A percentile compares a stretch with the other conserved stretches of the same genome.
Conservation (phyloP, 306 rosid genomes). For the Rosa lucieae region DNA sequence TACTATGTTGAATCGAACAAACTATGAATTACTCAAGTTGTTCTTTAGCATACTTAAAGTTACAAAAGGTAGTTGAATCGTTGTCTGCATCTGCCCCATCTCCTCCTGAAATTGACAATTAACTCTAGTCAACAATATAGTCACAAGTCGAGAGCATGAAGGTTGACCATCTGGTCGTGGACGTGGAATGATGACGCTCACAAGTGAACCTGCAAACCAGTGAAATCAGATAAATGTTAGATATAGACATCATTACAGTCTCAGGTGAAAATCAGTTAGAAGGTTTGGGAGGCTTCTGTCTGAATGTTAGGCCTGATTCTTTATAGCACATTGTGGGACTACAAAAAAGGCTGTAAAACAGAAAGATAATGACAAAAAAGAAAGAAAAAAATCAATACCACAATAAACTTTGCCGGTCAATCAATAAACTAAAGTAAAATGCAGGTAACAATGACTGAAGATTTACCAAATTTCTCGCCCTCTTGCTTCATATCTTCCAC, state of each 20-base stretch:
- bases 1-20: no score
- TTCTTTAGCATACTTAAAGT: no score
- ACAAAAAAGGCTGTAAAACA: conserved; percentile 75
- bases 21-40: no score
- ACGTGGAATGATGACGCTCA: no score
- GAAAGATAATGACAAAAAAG: conserved; percentile 46
- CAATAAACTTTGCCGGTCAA: conserved; percentile 23
- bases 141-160: no score
- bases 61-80: no score
- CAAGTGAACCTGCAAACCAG: no score
- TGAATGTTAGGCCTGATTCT: conserved; percentile 78
- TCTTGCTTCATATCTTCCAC: conserved; percentile 90
- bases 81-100: no score
- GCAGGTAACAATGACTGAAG: not conserved
- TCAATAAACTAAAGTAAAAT: not conserved
- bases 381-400: conserved; percentile 39
- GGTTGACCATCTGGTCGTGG: no score
- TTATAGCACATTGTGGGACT: conserved; percentile 73
- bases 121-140: no score
- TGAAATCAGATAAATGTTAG: no score
- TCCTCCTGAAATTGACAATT: no score
- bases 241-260: conserved; percentile 24
- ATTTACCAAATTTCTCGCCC: conserved; percentile 84
- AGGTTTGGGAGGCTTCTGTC: conserved; percentile 75
- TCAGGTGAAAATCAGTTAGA: conserved; percentile 37